phyloP scores from a whole-genome alignment of 441 rosid species.

The Kokia cookei region DNA sequence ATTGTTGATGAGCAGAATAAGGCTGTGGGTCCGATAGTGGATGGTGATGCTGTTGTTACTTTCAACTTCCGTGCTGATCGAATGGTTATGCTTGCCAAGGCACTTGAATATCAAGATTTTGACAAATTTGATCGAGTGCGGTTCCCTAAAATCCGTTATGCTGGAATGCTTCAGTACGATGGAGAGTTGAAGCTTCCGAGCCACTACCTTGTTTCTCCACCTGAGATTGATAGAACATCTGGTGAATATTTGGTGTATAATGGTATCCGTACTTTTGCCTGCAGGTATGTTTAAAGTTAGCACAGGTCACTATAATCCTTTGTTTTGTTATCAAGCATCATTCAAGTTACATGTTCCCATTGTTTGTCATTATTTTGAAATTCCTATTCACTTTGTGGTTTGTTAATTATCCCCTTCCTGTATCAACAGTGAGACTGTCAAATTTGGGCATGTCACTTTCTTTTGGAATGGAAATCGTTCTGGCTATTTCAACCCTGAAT shows the following conservation, averaged over 20 bases:
- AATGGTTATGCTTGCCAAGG: conserved; percentile 91
- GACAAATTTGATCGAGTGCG: conserved; percentile 91
- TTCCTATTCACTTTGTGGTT: not conserved
- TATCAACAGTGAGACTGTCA: conserved; percentile 81
- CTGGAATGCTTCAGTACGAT: conserved; percentile 98
- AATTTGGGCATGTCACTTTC: conserved; percentile 97
- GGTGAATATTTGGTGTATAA: conserved; percentile 91
- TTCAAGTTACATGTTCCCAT: not conserved
- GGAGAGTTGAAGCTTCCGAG: conserved; percentile 92
- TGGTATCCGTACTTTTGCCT: conserved; percentile 84
- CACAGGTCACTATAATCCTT: not conserved
- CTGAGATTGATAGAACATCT: conserved; percentile 94
- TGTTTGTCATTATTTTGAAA: not conserved
- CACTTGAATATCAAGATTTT: conserved; percentile 80
- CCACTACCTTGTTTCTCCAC: conserved; percentile 89
- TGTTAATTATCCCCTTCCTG: not conserved
- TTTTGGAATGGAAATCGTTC: conserved; percentile 99
- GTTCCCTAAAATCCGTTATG: conserved; percentile 73
- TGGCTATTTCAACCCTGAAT: conserved; percentile 64
- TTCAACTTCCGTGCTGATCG: conserved; percentile 97
- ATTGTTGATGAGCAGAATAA: conserved; percentile 75
- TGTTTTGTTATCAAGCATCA: not conserved
- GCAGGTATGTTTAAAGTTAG: conserved; percentile 58
- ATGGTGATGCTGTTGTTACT: conserved; percentile 96
- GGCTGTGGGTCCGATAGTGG: conserved; percentile 85